Base-by-base conservation (phyloP, 345 rosid species). In the Acer negundo region DNA sequence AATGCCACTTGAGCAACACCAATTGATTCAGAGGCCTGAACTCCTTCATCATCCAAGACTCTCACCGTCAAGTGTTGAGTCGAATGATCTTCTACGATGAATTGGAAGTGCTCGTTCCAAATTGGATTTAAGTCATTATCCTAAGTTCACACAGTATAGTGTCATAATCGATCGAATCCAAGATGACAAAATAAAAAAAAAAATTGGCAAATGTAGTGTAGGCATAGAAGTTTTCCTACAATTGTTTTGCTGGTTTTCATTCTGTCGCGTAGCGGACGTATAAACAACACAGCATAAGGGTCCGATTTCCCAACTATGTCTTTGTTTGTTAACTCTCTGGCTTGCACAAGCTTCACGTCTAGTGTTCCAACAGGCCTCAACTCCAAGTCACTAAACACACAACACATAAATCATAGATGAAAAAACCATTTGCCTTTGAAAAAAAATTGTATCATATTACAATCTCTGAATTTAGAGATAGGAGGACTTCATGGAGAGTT, bases 101-200 rank as follows among this genome's bases (percentile, higher is more conserved):
- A 94, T 84, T 92, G 97, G 67, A 85, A 94, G 67, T 94, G 94
- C 82, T 96, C 99, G 72, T 96, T 94, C 99, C 98, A 96, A 11
- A 96, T 80, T 7, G 98, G 99, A 80, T 91, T 92, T 84, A 96
- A 73, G 69, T 91, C 84, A 78, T 96, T 94, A 80, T 78, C 87
- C 99, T 96, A 4, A 42, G 10, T 35, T 4, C 1, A 42, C 46
- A 42, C 46, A 42, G 46, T 42, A 89, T 59, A 77, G 2, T 59
- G 12, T 59, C 22, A 73, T 7, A 16, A 64, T 53, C 82, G 46
- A 77, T 47, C 28, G 26, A 67, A 74, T 75, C 47, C 31, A 35
- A 44, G 40, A 76, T 12, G 13, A 24, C 7, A 19, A 62, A 3
- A 64, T 0, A 24, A 35, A 26, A 28, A 28, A 31, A 28, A 28